phyloP scores from a whole-genome alignment of 495 filamentous ascomycete genomes.

The Hyaloscypha finlandica region DNA sequence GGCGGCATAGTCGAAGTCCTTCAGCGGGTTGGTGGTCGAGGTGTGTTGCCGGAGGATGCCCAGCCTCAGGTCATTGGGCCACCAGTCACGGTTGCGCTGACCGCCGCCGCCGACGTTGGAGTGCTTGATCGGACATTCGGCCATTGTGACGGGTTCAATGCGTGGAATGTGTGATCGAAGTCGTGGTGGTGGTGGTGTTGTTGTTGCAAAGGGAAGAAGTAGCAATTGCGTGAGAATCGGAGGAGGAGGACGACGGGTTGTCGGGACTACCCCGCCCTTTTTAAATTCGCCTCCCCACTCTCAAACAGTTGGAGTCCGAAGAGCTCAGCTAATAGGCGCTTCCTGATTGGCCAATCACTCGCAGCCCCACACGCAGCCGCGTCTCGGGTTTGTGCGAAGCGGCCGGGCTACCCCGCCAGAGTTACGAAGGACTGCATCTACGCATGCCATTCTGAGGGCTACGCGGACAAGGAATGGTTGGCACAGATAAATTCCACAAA shows the following conservation, averaged over 20 bases:
- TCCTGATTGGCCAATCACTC: neutral
- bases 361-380: neutral
- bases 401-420: neutral
- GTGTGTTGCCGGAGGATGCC: constrained; percentile 74
- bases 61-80: constrained; percentile 63
- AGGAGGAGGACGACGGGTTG: neutral
- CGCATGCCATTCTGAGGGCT: neutral
- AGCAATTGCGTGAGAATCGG: neutral
- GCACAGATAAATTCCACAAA: neutral
- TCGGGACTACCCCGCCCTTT: neutral
- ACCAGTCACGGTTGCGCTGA: constrained; percentile 68
- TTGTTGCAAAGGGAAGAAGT: neutral
- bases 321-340: neutral
- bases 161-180: neutral
- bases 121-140: constrained; percentile 52
- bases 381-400: neutral
- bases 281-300: neutral
- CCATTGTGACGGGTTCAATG: constrained; percentile 17
- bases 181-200: neutral
- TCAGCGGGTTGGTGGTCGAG: constrained; percentile 57
- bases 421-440: neutral
- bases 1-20: constrained; percentile 66
- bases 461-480: neutral
- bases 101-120: constrained; percentile 62
- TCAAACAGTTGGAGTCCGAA: neutral